Evolutionary conservation across 2,329 filamentous ascomycete genomes (phyloP).

Genomic region (Fusarium veterinarium): DNA sequence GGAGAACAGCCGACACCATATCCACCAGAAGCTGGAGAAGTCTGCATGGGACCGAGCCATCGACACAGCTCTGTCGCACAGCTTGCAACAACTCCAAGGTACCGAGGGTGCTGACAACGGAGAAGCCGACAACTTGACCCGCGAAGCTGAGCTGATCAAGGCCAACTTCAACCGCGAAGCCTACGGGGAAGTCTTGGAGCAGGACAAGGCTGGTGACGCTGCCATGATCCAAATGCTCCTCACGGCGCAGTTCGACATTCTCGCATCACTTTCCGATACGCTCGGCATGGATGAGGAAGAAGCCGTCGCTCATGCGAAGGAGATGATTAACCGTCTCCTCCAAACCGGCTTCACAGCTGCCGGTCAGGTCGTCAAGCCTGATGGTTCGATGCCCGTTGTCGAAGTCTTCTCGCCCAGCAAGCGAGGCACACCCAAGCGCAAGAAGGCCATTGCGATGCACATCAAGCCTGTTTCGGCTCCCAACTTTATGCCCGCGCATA

Average conservation of each 20-base stretch:
- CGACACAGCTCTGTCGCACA: conserved; percentile 88
- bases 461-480: conserved; percentile 60
- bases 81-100: conserved; percentile 81
- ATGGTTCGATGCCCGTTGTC: conserved; percentile 71
- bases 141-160: conserved; percentile 89
- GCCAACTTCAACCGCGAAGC: conserved; percentile 84
- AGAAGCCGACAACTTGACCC: conserved; percentile 77
- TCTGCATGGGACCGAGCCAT: conserved; percentile 88
- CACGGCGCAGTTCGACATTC: conserved; percentile 90
- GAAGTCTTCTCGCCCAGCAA: conserved; percentile 78
- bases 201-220: conserved; percentile 84
- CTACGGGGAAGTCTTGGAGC: conserved; percentile 80
- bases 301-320: conserved; percentile 82
- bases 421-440: conserved; percentile 81
- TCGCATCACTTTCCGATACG: conserved; percentile 84
- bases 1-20: conserved; percentile 89
- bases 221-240: conserved; percentile 84
- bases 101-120: conserved; percentile 57
- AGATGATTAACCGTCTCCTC: conserved; percentile 80
- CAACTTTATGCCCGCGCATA: conserved; percentile 51
- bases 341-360: conserved; percentile 79
- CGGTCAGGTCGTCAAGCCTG: conserved; percentile 89
- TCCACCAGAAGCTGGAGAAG: conserved; percentile 84
- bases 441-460: conserved; percentile 60
- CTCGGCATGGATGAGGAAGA: conserved; percentile 85